Evolutionary conservation across 345 rosid genomes (phyloP).

Genomic region (Heritiera fomes): DNA sequence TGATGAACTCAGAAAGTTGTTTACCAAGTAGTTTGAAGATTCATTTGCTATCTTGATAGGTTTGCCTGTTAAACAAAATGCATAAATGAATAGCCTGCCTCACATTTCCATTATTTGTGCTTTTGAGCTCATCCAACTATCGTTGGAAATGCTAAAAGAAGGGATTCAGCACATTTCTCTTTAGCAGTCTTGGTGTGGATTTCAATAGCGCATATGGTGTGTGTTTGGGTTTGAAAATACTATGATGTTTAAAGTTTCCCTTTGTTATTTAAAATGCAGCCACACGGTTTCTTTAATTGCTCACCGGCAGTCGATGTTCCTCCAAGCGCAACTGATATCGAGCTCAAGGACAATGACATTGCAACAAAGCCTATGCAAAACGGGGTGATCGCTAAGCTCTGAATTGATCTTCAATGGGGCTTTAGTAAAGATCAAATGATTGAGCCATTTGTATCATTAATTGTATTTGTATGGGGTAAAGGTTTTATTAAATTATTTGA

Average conservation of each 20-base stretch:
- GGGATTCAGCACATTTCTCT: neutral
- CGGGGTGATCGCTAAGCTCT: constrained; percentile 53
- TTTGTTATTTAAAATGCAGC: constrained; percentile 42
- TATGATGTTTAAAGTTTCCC: neutral
- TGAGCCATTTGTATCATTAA: neutral
- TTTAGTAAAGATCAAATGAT: neutral
- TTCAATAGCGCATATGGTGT: too few relatives aligned
- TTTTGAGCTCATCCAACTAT: neutral
- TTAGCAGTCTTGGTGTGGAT: neutral
- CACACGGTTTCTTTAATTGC: constrained; percentile 77
- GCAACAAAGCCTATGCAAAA: constrained; percentile 45
- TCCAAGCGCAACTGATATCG: constrained; percentile 48
- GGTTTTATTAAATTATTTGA: neutral
- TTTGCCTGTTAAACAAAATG: neutral
- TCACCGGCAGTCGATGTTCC: constrained; percentile 73
- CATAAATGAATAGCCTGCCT: neutral
- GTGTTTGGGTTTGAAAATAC: neutral
- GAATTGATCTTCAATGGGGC: constrained; percentile 10
- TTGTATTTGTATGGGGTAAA: too few relatives aligned
- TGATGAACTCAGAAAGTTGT: neutral
- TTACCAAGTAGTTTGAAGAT: neutral
- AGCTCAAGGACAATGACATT: constrained; percentile 45
- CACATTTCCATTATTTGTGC: neutral
- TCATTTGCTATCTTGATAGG: neutral
- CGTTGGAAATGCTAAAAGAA: neutral